Evolutionary conservation across 2,329 filamentous ascomycete genomes (phyloP), one percentile per base, ranked within the genome.

Genomic region (Botrytis aclada): DNA sequence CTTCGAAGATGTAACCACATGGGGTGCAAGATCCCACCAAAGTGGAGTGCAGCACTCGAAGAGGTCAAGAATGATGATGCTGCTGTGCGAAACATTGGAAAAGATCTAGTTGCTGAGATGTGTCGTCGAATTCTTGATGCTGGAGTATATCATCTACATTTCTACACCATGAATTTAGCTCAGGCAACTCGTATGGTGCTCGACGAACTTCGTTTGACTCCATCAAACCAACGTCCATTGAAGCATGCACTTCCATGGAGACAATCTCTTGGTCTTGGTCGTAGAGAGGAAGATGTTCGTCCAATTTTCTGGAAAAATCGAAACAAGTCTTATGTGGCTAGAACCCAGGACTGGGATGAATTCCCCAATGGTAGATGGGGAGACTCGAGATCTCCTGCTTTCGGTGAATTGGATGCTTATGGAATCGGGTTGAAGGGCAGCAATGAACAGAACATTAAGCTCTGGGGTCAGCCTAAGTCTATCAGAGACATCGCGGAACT

Each of bases 331-430:
- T 99, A 99, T 79, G 91, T 99, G 72, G 90, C 94, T 72, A 93
- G 96, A 72, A 99, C 96, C 0, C 95, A 98, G 81, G 95, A 98
- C 78, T 99, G 96, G 96, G 96, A 99, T 79, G 96, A 99, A 82
- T 99, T 98, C 79, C 96, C 96, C 72, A 99, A 99, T 85, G 96
- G 96, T 64, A 92, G 96, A 82, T 99, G 96, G 96, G 97, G 96
- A 83, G 96, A 99, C 83, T 95, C 95, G 70, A 89, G 96, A 76
- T 98, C 95, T 73, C 96, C 96, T 74, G 96, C 96, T 69, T 99
- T 98, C 80, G 96, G 96, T 79, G 94, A 98, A 83, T 86, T 98
- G 70, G 95, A 98, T 83, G 91, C 94, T 14, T 98, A 99, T 80
- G 95, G 95, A 61, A 94, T 98, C 78, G 94, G 95, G 62, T 84